Evolutionary conservation across 139 green algal genomes (phyloP), one percentile per base, ranked within the genome.

Genomic region (Helicosporidium sp.): DNA sequence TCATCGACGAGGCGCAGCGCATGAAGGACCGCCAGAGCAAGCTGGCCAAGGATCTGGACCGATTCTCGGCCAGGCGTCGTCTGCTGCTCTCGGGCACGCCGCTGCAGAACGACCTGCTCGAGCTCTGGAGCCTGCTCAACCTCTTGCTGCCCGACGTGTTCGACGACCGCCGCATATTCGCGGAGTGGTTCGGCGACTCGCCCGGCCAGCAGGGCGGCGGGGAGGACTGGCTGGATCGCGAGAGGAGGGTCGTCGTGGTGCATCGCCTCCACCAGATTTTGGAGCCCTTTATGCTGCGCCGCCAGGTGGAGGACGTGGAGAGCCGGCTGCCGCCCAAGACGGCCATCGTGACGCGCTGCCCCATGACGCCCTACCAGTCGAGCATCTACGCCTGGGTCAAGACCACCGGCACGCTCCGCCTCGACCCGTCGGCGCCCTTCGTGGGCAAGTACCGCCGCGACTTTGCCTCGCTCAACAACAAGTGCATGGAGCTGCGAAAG

Each of bases 1-100:
- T 98, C 51, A 92, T 98, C 42, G 89, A 98, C 61, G 88, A 98
- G 68, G 89, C 87, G 26, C 89, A 98, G 71, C 74, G 87, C 58
- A 86, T 95, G 70, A 97, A 95, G 73, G 82, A 91, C 71, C 56
- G 79, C 17, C 58, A 85, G 54, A 70, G 52, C 49, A 75, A 80
- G 60, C 73, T 87, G 43, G 60, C 74, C 33, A 54, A 61, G 28
- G 85, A 88, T 48, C 63, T 96, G 49, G 78, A 89, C 68, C 57
- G 54, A 19, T 88, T 91, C 70, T 60, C 44, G 41, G 49, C 64
- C 23, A 18, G 37, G 15, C 67, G 78, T 6, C 64, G 78, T 25
- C 64, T 88, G 52, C 68, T 88, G 47, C 62, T 88, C 23, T 82
- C 72, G 8, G 67, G 82, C 53, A 91, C 79, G 1, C 79, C 79